A percentile compares a stretch with the other conserved stretches of the same genome.
Evolutionary conservation across 495 filamentous ascomycete genomes (phyloP).

Genomic region (Glonium stellatum): DNA sequence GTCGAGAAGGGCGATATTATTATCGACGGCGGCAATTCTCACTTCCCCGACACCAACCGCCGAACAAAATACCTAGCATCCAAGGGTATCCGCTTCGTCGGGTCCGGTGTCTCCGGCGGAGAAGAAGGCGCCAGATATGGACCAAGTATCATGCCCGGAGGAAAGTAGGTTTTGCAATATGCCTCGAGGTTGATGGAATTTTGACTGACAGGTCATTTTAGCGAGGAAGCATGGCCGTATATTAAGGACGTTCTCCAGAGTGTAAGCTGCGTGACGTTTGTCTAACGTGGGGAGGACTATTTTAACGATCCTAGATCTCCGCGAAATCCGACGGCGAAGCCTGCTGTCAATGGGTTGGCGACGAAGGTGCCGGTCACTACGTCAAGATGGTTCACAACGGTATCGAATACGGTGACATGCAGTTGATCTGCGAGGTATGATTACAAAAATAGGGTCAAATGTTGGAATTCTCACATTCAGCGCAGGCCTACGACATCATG

Average conservation of each 20-base stretch:
- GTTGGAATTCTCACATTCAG: not conserved
- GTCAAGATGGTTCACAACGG: conserved; percentile 99
- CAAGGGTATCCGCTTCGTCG: conserved; percentile 95
- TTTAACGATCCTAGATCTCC: conserved; percentile 54
- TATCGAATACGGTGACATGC: conserved; percentile 99
- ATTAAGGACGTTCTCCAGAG: conserved; percentile 55
- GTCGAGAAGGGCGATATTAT: conserved; percentile 93
- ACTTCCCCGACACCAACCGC: conserved; percentile 98
- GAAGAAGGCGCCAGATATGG: conserved; percentile 98
- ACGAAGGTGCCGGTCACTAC: conserved; percentile 98
- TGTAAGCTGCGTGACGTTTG: too few relatives aligned
- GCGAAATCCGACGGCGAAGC: conserved; percentile 95
- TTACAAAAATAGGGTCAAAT: not conserved
- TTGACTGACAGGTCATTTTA: not conserved
- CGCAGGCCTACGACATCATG: conserved; percentile 98
- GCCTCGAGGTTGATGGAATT: too few relatives aligned
- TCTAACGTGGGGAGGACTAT: too few relatives aligned
- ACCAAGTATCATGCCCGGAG: conserved; percentile 96
- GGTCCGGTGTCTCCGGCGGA: conserved; percentile 95
- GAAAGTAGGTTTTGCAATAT: conserved; percentile 40
- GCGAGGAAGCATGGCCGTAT: conserved; percentile 74
- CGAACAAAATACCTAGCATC: conserved; percentile 72
- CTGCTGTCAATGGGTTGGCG: conserved; percentile 99
- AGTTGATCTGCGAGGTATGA: conserved; percentile 96
- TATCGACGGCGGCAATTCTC: conserved; percentile 98